Percentiles rank a stretch among this genome's conserved stretches.
These are phyloP conservation scores for Herpetomonas muscarum DNA, from an alignment of 208 protist species.

Conservation along the genomic window DNA sequence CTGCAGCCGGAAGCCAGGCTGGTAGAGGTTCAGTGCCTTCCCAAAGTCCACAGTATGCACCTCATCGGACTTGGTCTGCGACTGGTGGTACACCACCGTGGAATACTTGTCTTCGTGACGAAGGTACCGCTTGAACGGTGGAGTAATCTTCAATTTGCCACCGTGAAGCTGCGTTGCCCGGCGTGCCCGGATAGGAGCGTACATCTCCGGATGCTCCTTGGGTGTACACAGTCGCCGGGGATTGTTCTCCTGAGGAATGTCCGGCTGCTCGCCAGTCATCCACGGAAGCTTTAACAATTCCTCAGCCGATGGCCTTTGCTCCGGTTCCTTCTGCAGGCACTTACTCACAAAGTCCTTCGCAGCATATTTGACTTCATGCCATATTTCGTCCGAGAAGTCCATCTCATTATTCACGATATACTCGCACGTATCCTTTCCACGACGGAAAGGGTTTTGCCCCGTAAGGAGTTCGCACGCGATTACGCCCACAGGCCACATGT, in stretches of 20 bases:
- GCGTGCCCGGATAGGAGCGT: slow-evolving; percentile 57
- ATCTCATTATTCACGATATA: slow-evolving; percentile 57
- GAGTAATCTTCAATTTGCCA: slow-evolving; percentile 40
- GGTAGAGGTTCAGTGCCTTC: slow-evolving; percentile 38
- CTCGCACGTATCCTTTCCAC: slow-evolving; percentile 55
- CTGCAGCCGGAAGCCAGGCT: slow-evolving; percentile 51
- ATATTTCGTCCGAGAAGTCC: slow-evolving; percentile 46
- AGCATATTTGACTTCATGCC: slow-evolving; percentile 38
- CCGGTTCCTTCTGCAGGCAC: slow-evolving; percentile 68
- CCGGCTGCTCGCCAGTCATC: slow-evolving; percentile 39
- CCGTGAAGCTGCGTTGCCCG: slow-evolving; percentile 60
- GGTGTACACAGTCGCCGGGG: slow-evolving; percentile 46
- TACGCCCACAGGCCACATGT: slow-evolving; percentile 85
- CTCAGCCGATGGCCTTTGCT: slow-evolving; percentile 51
- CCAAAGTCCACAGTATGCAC: slow-evolving; percentile 72
- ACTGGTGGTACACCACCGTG: slow-evolving; percentile 56
- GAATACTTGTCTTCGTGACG: slow-evolving; percentile 65
- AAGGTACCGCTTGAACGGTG: slow-evolving; percentile 82
- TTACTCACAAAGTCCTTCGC: slow-evolving; percentile 58
- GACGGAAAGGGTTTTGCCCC: slow-evolving; percentile 75
- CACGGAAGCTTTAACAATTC: slow-evolving; percentile 64
- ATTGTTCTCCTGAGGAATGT: slow-evolving; percentile 46
- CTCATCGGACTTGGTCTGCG: slow-evolving; percentile 58
- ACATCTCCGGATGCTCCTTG: slow-evolving; percentile 62
- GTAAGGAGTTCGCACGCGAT: slow-evolving; percentile 77